Conservation (phyloP, 1,284 basidiomycete genomes). For the Leccinum solheimii region DNA sequence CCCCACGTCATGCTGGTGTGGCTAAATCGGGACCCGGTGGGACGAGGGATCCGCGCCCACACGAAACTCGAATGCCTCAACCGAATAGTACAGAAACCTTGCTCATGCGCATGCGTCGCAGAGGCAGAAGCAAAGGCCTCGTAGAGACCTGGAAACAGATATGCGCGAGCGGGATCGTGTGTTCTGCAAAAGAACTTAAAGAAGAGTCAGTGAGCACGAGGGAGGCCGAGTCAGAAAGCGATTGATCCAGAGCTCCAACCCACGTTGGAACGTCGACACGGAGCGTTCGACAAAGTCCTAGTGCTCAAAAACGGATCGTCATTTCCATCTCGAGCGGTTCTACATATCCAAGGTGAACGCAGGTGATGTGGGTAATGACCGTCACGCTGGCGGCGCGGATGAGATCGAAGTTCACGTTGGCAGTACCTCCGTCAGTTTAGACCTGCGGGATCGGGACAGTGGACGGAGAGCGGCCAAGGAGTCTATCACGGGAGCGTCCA, state of each 20-base stretch:
- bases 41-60: not conserved
- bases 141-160: conserved; percentile 32
- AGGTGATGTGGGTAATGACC: not conserved
- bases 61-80: conserved; percentile 21
- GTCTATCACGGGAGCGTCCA: conserved; percentile 20
- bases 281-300: not conserved
- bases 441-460: not conserved
- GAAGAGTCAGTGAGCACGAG: conserved; percentile 17
- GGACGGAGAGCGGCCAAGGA: conserved; percentile 21
- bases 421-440: not conserved
- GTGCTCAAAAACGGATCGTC: conserved; percentile 22
- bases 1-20: not conserved
- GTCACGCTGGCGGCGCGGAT: not conserved
- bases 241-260: conserved; percentile 5
- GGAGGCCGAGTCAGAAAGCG: conserved; percentile 29
- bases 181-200: conserved; percentile 15
- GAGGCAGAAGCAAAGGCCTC: conserved; percentile 34
- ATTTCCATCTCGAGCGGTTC: conserved; percentile 32
- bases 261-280: not conserved
- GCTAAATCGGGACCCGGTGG: not conserved
- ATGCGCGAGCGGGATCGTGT: conserved; percentile 27
- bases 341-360: not conserved
- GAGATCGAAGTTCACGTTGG: not conserved
- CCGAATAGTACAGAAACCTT: conserved; percentile 32
- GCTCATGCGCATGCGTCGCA: conserved; percentile 29